Evolutionary conservation across 257 asterid genomes (phyloP).

Genomic region (Linderniella brevidens): DNA sequence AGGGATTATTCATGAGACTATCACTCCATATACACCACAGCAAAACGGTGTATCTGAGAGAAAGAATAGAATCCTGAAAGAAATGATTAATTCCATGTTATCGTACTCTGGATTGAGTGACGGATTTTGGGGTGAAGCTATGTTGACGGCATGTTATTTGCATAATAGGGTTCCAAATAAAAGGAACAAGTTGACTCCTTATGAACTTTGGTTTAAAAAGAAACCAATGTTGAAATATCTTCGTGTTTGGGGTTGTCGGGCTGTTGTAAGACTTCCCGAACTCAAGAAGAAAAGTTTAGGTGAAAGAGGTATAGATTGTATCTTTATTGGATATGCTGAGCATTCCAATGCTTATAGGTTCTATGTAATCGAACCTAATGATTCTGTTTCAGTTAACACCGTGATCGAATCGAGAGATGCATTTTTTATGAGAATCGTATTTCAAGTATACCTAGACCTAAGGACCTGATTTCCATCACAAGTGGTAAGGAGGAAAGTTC

Average conservation of each 20-base stretch:
- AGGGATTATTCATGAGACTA: not conserved
- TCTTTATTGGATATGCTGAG: conserved; percentile 10
- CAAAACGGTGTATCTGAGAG: conserved; percentile 2
- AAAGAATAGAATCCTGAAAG: not conserved
- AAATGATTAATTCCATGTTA: not conserved
- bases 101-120: not conserved
- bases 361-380: not conserved
- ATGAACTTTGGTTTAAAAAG: not conserved
- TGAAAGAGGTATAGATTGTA: conserved; percentile 5
- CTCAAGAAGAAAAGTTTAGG: conserved; percentile 4
- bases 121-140: not conserved
- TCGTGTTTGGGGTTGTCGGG: conserved; percentile 1
- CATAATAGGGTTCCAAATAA: not conserved
- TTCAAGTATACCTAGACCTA: not conserved
- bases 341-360: conserved; percentile 6
- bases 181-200: not conserved
- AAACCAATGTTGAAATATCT: not conserved
- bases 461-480: not conserved
- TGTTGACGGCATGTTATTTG: not conserved
- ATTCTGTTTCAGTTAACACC: too few relatives aligned
- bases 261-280: not conserved
- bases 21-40: not conserved
- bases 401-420: not conserved
- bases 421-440: not conserved
- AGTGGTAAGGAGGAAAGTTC: conserved; percentile 1